Evolutionary conservation across 805 yeast genomes (phyloP).

Genomic region (Isabelozyma gotoi): DNA sequence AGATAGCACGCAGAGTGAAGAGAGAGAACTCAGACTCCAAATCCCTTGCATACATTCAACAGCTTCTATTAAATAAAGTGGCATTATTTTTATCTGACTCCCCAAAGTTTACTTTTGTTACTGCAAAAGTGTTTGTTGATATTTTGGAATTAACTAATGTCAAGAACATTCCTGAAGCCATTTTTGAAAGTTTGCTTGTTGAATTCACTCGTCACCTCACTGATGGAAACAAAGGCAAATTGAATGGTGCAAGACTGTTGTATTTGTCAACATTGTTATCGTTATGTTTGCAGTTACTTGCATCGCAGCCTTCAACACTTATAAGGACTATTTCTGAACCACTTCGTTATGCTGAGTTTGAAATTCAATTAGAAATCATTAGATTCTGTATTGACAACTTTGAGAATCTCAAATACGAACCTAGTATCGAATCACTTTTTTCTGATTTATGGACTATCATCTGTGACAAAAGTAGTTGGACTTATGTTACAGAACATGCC

Average conservation of each 20-base stretch:
- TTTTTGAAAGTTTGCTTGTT: not conserved
- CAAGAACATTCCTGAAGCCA: not conserved
- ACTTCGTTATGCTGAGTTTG: conserved; percentile 14
- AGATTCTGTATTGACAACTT: conserved; percentile 18
- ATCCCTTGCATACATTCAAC: conserved; percentile 2
- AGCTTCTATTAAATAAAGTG: conserved; percentile 2
- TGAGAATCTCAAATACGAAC: not conserved
- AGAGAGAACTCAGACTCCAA: not conserved
- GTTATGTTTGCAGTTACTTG: not conserved
- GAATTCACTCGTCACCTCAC: not conserved
- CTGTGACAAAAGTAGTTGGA: conserved; percentile 31
- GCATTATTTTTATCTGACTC: conserved; percentile 7
- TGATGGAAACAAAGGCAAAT: conserved; percentile 5
- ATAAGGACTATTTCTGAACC: not conserved
- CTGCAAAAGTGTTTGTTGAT: conserved; percentile 32
- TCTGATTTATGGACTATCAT: conserved; percentile 19
- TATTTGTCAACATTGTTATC: conserved; percentile 36
- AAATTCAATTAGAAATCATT: conserved; percentile 46
- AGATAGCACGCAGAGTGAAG: conserved; percentile 12
- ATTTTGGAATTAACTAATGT: conserved; percentile 6
- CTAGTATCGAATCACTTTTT: conserved; percentile 2
- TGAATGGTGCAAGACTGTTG: conserved; percentile 51
- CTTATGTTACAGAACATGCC: conserved; percentile 43
- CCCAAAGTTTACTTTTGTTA: conserved; percentile 23
- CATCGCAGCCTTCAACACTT: not conserved